Evolutionary conservation across 345 rosid species (phyloP).

Genomic region (Conringia planisiliqua): DNA sequence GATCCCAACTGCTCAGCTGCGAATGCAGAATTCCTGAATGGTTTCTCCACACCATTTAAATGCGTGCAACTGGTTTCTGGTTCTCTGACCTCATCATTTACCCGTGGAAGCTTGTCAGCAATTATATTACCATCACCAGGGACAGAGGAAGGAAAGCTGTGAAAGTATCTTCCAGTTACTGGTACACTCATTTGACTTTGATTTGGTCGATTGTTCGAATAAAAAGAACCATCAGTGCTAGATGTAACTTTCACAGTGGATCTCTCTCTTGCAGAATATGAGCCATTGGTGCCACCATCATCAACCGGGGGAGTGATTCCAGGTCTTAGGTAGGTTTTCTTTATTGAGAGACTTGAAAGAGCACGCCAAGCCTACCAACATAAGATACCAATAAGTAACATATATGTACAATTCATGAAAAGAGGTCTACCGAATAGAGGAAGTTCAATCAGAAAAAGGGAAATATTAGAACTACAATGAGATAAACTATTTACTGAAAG

Average conservation of each 20-base stretch:
- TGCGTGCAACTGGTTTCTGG: slow-evolving; percentile 27
- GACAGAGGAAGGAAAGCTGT: slow-evolving; percentile 32
- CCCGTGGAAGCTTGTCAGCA: slow-evolving; percentile 32
- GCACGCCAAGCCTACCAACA: slow-evolving; percentile 76
- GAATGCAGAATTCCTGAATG: slow-evolving; percentile 32
- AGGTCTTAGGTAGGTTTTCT: slow-evolving; percentile 61
- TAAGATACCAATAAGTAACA: slow-evolving; percentile 3
- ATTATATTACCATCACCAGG: slow-evolving; percentile 21
- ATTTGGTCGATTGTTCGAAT: slow-evolving; percentile 32
- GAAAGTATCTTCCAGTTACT: slow-evolving; percentile 33
- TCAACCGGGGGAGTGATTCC: slow-evolving; percentile 57
- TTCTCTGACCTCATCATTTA: slow-evolving; percentile 29
- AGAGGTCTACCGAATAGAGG: background rate
- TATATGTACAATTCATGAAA: background rate
- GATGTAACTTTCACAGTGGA: slow-evolving; percentile 37
- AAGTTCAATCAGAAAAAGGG: background rate
- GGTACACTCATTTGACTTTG: slow-evolving; percentile 23
- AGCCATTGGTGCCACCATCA: slow-evolving; percentile 33
- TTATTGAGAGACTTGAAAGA: slow-evolving; percentile 64
- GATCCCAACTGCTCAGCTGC: slow-evolving; percentile 35
- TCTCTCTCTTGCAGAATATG: slow-evolving; percentile 37
- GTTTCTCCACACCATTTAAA: slow-evolving; percentile 32
- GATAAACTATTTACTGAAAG: background rate
- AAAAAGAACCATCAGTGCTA: slow-evolving; percentile 25
- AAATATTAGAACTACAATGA: background rate